phyloP scores from a whole-genome alignment of 345 rosid genomes.

The Corchorus olitorius region DNA sequence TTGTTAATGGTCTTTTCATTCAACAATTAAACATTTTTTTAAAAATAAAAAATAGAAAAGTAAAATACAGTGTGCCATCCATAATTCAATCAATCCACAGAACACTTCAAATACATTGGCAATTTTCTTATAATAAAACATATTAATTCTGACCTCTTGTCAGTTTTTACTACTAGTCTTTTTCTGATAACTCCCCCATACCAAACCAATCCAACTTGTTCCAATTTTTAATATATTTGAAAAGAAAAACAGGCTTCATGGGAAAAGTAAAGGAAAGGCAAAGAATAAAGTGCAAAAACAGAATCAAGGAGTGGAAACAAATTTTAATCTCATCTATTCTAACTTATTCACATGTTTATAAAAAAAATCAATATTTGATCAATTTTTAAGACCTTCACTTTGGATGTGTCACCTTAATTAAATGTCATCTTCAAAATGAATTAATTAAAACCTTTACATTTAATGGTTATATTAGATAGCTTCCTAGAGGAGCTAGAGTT shows the following conservation, averaged over 20 bases:
- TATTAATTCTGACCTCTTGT: neutral
- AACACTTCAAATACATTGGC: neutral
- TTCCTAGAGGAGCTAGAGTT: neutral
- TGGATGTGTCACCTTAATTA: neutral
- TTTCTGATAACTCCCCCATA: neutral
- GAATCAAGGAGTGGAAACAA: too few species aligned
- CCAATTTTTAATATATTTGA: neutral
- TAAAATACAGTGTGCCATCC: conserved; percentile 13
- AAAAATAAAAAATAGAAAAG: neutral
- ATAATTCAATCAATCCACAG: neutral
- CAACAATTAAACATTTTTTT: neutral
- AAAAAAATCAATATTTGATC: too few species aligned
- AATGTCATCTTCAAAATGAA: too few species aligned
- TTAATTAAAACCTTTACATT: too few species aligned
- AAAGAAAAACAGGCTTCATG: neutral
- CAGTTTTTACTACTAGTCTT: neutral
- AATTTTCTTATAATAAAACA: too few species aligned
- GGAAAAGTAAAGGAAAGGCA: too few species aligned
- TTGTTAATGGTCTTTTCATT: neutral
- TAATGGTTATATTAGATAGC: neutral
- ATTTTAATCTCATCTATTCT: too few species aligned
- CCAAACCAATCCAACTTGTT: neutral
- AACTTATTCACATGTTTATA: too few species aligned
- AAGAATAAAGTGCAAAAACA: too few species aligned
- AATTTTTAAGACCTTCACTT: too few species aligned